phyloP scores from a whole-genome alignment of 78 protist species.

The Trichosphaerium sp. region DNA sequence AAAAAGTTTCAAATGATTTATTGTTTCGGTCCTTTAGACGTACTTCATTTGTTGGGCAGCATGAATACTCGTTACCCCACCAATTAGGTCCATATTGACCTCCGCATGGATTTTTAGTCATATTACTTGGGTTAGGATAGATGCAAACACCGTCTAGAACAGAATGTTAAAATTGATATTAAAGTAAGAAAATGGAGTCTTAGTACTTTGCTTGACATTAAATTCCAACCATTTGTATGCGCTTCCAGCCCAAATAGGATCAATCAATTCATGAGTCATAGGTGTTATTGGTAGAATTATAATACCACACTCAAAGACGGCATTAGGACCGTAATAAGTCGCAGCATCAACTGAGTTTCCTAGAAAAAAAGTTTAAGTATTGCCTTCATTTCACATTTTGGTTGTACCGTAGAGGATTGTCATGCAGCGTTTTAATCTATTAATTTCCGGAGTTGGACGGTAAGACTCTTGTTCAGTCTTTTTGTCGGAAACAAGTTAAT shows the following conservation, averaged over 20 bases:
- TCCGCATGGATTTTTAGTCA: background rate
- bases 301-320: background rate
- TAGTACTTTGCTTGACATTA: background rate
- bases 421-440: background rate
- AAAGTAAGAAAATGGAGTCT: too few relatives aligned
- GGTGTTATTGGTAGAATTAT: background rate
- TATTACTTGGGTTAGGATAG: background rate
- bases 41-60: conserved; percentile 4
- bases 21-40: too few relatives aligned
- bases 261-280: background rate
- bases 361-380: too few relatives aligned
- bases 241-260: background rate
- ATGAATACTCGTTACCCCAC: background rate
- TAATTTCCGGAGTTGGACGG: background rate
- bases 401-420: background rate
- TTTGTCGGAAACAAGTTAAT: too few relatives aligned
- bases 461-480: too few relatives aligned
- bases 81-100: background rate
- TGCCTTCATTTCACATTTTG: too few relatives aligned
- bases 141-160: background rate
- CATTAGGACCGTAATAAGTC: background rate
- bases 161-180: too few relatives aligned
- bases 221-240: background rate
- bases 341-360: background rate
- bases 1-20: too few relatives aligned